Conservation (phyloP, 1,284 basidiomycete species). For the Trichosporon coremiiforme region DNA sequence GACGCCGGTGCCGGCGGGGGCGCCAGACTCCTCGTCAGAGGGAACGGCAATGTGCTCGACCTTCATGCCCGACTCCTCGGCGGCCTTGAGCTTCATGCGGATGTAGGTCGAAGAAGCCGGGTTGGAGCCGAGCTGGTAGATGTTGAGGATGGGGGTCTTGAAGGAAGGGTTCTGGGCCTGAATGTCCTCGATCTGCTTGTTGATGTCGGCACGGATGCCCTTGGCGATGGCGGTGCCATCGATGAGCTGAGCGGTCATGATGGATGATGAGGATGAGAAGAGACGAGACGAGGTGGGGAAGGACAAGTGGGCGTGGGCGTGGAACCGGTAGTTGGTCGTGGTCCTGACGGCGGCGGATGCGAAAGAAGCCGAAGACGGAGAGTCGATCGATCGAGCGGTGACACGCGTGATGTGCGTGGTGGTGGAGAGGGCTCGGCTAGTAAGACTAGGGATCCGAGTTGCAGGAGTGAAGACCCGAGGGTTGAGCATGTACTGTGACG, state of each 20-base stretch:
- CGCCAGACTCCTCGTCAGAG: constrained; percentile 63
- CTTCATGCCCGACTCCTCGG: constrained; percentile 89
- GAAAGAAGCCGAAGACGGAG: constrained; percentile 10
- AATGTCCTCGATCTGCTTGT: constrained; percentile 65
- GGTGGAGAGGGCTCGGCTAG: neutral
- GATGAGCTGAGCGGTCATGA: constrained; percentile 64
- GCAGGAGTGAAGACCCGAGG: neutral
- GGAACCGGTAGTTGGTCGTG: no score
- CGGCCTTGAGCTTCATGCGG: constrained; percentile 96
- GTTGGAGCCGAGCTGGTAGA: constrained; percentile 90
- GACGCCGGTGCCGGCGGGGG: constrained; percentile 56
- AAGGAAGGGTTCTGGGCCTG: constrained; percentile 73
- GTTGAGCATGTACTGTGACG: neutral
- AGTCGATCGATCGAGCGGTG: neutral
- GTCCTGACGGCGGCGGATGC: neutral
- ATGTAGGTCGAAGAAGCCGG: constrained; percentile 92
- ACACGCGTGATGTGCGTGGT: constrained; percentile 9
- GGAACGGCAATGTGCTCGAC: constrained; percentile 79
- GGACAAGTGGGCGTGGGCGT: neutral
- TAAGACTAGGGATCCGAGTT: neutral
- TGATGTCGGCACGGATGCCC: constrained; percentile 77
- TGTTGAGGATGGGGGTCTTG: constrained; percentile 77
- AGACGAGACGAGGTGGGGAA: neutral
- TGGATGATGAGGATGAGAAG: constrained; percentile 20
- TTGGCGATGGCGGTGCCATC: constrained; percentile 88